phyloP scores from a whole-genome alignment of 2,329 filamentous ascomycete genomes.

The Penicillium nordicum region DNA sequence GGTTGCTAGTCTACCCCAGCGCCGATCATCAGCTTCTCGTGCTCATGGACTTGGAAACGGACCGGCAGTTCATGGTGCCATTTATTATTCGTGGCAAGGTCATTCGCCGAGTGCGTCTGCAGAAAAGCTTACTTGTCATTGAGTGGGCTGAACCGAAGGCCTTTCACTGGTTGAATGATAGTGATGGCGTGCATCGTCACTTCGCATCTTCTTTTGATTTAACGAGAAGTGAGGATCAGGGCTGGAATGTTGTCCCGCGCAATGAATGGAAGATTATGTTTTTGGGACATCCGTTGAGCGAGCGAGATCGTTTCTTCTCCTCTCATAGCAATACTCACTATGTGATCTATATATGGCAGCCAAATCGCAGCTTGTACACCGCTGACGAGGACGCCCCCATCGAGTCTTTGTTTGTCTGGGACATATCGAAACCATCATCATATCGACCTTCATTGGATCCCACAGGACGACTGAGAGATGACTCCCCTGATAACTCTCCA shows the following conservation, averaged over 20 bases:
- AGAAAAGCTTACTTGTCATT: conserved; percentile 55
- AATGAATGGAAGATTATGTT: conserved; percentile 62
- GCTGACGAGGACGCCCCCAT: conserved; percentile 55
- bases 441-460: conserved; percentile 54
- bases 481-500: conserved; percentile 39
- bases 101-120: conserved; percentile 55
- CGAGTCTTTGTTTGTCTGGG: conserved; percentile 59
- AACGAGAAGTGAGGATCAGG: conserved; percentile 11
- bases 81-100: conserved; percentile 51
- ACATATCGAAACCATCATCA: conserved; percentile 50
- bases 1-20: conserved; percentile 54
- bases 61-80: conserved; percentile 46
- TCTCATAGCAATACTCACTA: conserved; percentile 59
- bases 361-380: conserved; percentile 53
- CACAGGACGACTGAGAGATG: conserved; percentile 32
- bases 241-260: conserved; percentile 50
- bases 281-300: conserved; percentile 53
- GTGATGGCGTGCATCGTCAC: conserved; percentile 54
- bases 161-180: conserved; percentile 52
- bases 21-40: conserved; percentile 36
- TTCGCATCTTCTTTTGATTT: conserved; percentile 60
- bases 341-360: conserved; percentile 61
- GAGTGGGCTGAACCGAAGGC: conserved; percentile 59
- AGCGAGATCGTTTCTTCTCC: conserved; percentile 61
- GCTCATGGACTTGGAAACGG: conserved; percentile 51